phyloP scores from a whole-genome alignment of 345 rosid genomes.

The Viola odorata region DNA sequence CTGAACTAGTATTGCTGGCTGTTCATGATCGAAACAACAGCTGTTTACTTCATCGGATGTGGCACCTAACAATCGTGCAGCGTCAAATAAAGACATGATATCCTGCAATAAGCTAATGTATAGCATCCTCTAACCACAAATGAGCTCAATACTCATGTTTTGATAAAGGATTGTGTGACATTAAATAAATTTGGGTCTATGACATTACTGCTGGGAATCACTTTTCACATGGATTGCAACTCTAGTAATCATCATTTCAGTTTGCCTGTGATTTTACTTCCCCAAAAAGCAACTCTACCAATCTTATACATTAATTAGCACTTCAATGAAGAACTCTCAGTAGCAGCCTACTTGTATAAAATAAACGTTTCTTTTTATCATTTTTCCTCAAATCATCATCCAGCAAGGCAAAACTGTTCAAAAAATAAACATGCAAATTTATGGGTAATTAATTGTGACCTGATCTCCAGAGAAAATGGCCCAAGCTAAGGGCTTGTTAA shows the following conservation, averaged over 20 bases:
- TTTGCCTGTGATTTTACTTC: neutral
- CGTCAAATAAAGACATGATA: neutral
- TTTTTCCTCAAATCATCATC: no score
- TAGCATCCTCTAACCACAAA: neutral
- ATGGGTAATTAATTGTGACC: slow-evolving; percentile 28
- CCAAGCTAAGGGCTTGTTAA: slow-evolving; percentile 80
- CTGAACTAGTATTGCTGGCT: neutral
- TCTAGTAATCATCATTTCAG: neutral
- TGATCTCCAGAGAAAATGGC: slow-evolving; percentile 83
- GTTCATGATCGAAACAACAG: neutral
- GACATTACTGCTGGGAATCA: neutral
- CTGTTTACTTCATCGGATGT: neutral
- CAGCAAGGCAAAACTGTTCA: neutral
- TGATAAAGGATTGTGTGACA: neutral
- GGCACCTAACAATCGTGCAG: neutral
- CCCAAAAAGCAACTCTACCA: neutral
- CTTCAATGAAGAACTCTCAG: no score
- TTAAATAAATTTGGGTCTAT: neutral
- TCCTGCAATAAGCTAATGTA: neutral
- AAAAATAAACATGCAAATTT: neutral
- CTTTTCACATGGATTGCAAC: no score
- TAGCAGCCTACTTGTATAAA: no score
- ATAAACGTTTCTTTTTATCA: no score
- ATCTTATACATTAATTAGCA: no score
- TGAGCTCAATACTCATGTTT: neutral